Conservation (phyloP, 2,329 filamentous ascomycete species). For the Diplodia sapinea region DNA sequence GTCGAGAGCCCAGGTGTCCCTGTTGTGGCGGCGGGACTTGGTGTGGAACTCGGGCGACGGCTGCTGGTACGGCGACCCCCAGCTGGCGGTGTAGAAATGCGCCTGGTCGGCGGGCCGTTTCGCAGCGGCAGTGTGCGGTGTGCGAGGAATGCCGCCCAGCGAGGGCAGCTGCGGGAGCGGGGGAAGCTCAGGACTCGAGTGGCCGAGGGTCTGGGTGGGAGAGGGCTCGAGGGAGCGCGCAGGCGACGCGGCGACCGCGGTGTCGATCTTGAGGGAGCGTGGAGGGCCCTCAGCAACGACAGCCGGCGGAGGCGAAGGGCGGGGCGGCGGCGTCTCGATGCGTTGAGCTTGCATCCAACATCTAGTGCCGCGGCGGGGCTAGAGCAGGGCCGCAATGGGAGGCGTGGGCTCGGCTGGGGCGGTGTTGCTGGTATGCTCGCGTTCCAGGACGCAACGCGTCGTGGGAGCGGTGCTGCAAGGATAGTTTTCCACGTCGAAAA, state of each 20-base stretch:
- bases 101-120: constrained; percentile 54
- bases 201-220: constrained; percentile 48
- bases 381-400: constrained; percentile 8
- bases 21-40: constrained; percentile 37
- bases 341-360: constrained; percentile 51
- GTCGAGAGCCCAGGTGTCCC: constrained; percentile 38
- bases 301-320: constrained; percentile 46
- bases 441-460: constrained; percentile 10
- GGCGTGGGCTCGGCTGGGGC: not conserved
- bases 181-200: constrained; percentile 51
- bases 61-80: constrained; percentile 87
- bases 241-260: constrained; percentile 43
- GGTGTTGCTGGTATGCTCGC: constrained; percentile 21
- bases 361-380: constrained; percentile 25
- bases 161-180: constrained; percentile 44
- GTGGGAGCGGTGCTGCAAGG: constrained; percentile 23
- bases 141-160: constrained; percentile 43
- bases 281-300: constrained; percentile 38
- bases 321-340: constrained; percentile 40
- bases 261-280: constrained; percentile 38
- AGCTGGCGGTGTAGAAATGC: constrained; percentile 75
- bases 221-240: constrained; percentile 48
- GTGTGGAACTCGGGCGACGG: constrained; percentile 56
- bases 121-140: constrained; percentile 44
- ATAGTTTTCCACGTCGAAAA: constrained; percentile 17